Evolutionary conservation across 2,329 filamentous ascomycete genomes (phyloP).

Genomic region (Didymella pomorum): DNA sequence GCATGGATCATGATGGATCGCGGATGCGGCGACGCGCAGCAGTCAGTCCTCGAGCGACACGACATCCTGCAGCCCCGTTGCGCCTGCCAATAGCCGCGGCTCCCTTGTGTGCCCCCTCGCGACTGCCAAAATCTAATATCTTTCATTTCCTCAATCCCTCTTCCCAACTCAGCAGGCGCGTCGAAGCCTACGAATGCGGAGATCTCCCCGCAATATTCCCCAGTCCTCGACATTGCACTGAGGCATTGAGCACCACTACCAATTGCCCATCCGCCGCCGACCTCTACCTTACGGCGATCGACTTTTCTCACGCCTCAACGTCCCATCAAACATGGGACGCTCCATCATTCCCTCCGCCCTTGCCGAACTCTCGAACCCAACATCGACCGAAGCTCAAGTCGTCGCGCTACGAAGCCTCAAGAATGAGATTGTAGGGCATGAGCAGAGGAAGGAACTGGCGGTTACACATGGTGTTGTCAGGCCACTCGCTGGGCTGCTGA

Average conservation of each 20-base stretch:
- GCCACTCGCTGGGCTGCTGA: conserved; percentile 64
- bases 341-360: conserved; percentile 48
- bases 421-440: conserved; percentile 88
- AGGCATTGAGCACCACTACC: neutral
- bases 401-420: conserved; percentile 76
- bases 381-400: conserved; percentile 51
- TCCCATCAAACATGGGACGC: conserved; percentile 44
- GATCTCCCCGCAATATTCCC: conserved; percentile 25
- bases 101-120: neutral
- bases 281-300: neutral
- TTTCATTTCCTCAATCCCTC: neutral
- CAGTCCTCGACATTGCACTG: conserved; percentile 7
- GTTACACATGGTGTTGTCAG: conserved; percentile 74
- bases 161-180: neutral
- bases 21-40: conserved; percentile 10
- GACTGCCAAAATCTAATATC: neutral
- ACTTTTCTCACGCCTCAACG: too few species aligned
- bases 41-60: conserved; percentile 10
- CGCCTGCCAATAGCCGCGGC: conserved; percentile 5
- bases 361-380: conserved; percentile 50
- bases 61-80: conserved; percentile 11
- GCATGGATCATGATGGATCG: conserved; percentile 4
- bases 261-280: neutral
- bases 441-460: conserved; percentile 83
- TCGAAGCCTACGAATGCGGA: conserved; percentile 19